Evolutionary conservation across 2,329 filamentous ascomycete genomes (phyloP).

Genomic region (Neonectria ditissima): DNA sequence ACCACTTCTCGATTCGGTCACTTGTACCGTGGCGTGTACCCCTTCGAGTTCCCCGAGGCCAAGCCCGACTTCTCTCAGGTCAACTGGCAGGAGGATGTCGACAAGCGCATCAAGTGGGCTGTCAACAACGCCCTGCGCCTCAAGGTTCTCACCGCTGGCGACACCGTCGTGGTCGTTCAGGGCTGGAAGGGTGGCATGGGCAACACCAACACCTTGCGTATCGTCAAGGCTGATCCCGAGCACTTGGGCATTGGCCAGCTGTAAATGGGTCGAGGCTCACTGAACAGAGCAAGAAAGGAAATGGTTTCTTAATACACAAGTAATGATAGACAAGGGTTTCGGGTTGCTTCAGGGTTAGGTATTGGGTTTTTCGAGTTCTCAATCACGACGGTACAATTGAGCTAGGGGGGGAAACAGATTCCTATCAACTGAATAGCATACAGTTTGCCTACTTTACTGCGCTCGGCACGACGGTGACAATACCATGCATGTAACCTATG

Average conservation of each 20-base stretch:
- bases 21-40: constrained; percentile 97
- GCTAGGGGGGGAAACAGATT: constrained; percentile 30
- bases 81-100: constrained; percentile 99
- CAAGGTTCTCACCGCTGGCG: constrained; percentile 77
- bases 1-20: constrained; percentile 90
- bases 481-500: background rate
- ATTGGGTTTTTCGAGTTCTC: constrained; percentile 43
- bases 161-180: constrained; percentile 85
- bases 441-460: background rate
- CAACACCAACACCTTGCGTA: constrained; percentile 85
- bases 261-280: constrained; percentile 29
- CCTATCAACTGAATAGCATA: constrained; percentile 10
- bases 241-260: constrained; percentile 67
- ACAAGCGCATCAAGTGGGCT: constrained; percentile 97
- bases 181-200: constrained; percentile 94
- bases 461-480: background rate
- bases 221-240: constrained; percentile 70
- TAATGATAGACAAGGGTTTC: constrained; percentile 48
- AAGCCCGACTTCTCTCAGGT: constrained; percentile 95
- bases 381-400: constrained; percentile 39
- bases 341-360: constrained; percentile 44
- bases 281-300: constrained; percentile 29
- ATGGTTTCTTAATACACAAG: constrained; percentile 45
- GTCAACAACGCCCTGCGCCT: constrained; percentile 89
- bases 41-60: constrained; percentile 90